phyloP scores from a whole-genome alignment of 2,329 filamentous ascomycete genomes.

The Mycocentrospora acerina region DNA sequence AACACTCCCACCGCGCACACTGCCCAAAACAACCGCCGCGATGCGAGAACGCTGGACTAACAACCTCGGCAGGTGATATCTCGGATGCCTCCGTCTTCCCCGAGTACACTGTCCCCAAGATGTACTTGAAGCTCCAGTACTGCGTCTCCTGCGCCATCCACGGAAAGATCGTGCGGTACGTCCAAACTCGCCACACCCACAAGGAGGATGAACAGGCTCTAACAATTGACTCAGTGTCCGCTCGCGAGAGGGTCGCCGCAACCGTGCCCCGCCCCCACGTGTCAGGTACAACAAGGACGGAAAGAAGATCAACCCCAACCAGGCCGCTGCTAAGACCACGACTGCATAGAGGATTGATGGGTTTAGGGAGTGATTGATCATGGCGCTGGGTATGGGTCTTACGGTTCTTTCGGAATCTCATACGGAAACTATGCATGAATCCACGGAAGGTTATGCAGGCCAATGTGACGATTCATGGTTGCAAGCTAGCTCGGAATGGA shows the following conservation, averaged over 20 bases:
- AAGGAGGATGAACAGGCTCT: constrained; percentile 8
- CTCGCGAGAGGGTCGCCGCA: constrained; percentile 93
- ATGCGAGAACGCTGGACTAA: constrained; percentile 21
- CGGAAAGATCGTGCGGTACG: constrained; percentile 99
- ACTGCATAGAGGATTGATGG: constrained; percentile 31
- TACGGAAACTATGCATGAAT: constrained; percentile 40
- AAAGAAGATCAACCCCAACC: constrained; percentile 97
- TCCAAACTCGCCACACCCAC: constrained; percentile 39
- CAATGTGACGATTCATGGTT: constrained; percentile 37
- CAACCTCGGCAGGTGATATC: constrained; percentile 80
- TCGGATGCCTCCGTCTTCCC: constrained; percentile 98
- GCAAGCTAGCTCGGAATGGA: constrained; percentile 29
- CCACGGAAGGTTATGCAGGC: constrained; percentile 31
- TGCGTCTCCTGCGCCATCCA: constrained; percentile 99
- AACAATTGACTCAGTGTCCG: constrained; percentile 70
- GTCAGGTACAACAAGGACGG: constrained; percentile 99
- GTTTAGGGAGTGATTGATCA: constrained; percentile 28
- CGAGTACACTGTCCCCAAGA: constrained; percentile 99
- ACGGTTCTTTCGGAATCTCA: constrained; percentile 37
- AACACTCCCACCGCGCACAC: background rate
- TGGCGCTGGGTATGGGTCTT: constrained; percentile 41
- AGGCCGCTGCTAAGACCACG: constrained; percentile 68
- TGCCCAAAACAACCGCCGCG: background rate
- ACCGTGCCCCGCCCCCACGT: constrained; percentile 95
- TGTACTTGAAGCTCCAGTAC: constrained; percentile 99